Base-by-base conservation (phyloP, 441 rosid species). In the Biscutella auriculata region DNA sequence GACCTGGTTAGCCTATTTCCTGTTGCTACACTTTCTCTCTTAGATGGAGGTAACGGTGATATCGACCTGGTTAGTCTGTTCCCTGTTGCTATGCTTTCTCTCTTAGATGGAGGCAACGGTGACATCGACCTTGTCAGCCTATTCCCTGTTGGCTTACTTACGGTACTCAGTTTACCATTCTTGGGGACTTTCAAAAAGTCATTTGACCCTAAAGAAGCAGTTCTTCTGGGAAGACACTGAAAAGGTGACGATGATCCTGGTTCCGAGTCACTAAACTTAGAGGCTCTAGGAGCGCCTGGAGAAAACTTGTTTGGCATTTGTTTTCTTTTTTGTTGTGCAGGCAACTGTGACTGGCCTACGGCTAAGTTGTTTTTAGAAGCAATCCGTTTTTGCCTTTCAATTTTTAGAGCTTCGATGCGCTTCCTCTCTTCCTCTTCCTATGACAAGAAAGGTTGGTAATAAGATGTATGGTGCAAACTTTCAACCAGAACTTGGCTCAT, bases 361-460 rank as follows among this genome's bases (percentile, higher is more conserved):
- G 57, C 44, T 17, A 91, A 69, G 65, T 81, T 70, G 37, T 82
- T 78, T 72, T 82, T 80, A 12, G 96, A 79, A 61, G 97, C 86
- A 61, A 94, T 94, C 73, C 99, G 75, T 78, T 94, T 87, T 71
- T 94, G 92, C 76, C 99, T 90, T 70, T 79, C 91, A 44, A 82
- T 53, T 72, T 85, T 94, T 71, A 94, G 80, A 48, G 82, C 82
- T 71, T 90, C 96, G 9, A 94, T 73, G 28, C 99, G 87, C 60
- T 70, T 89, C 44, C 50, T 73, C 66, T 87, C 84, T 60, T 79
- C 95, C 66, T 81, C 93, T 74, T 93, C 97, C 98, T 93, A 75
- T 14, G 43, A 44, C 11, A 52, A 14, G 42, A 72, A 56, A 41
- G 25, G 7, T 48, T 54, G 47, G 40, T 45, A 48, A 25, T 35